These are phyloP conservation scores for Paspalum notatum DNA, from an alignment of 176 grass and related monocot species.

Conservation along the genomic window DNA sequence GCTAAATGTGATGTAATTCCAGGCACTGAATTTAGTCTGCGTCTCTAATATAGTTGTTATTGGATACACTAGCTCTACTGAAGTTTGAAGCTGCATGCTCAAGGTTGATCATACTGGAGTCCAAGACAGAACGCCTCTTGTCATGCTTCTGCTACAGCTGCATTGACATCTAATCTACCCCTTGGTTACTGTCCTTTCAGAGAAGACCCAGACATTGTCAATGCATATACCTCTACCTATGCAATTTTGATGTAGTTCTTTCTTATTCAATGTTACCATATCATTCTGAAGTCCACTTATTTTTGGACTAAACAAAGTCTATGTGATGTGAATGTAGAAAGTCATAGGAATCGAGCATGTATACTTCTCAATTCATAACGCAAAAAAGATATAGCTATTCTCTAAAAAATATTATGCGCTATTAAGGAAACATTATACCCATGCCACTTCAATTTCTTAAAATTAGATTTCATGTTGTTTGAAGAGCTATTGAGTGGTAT, in stretches of 20 bases:
- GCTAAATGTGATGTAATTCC: background rate
- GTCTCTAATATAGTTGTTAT: background rate
- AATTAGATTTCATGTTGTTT: too few relatives aligned
- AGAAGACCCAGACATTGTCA: background rate
- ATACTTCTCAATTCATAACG: too few relatives aligned
- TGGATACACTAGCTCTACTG: background rate
- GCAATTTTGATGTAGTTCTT: background rate
- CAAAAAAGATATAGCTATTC: too few relatives aligned
- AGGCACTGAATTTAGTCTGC: background rate
- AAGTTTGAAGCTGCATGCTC: background rate
- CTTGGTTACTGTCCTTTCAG: background rate
- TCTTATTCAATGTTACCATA: background rate
- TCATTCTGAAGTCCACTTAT: background rate
- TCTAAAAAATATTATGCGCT: too few relatives aligned
- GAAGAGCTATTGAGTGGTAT: too few relatives aligned
- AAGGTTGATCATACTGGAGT: background rate
- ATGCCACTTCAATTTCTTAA: too few relatives aligned
- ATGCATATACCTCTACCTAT: background rate
- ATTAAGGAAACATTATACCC: too few relatives aligned
- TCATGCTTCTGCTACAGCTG: background rate
- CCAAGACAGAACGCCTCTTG: background rate
- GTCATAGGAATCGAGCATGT: background rate
- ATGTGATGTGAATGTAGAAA: background rate
- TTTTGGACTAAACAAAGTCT: background rate
- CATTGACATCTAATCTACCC: background rate